Evolutionary conservation across 2,329 filamentous ascomycete genomes (phyloP), one percentile per base, ranked within the genome.

Genomic region (Cytospora piceae): DNA sequence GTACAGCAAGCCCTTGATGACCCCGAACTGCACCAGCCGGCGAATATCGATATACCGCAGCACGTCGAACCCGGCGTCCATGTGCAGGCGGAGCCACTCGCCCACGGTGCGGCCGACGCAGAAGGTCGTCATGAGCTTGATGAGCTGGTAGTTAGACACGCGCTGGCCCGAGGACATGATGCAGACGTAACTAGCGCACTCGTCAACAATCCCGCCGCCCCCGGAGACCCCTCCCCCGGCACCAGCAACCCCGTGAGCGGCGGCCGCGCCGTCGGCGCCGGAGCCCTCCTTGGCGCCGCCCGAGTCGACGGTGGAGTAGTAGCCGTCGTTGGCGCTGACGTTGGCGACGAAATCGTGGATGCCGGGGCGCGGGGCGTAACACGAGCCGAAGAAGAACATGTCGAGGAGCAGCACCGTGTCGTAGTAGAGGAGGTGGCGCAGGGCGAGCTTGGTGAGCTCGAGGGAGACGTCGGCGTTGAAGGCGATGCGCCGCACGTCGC

Each of bases 1-100:
- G 77, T 97, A 97, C 29, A 99, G 79, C 71, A 96, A 91, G 20
- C 94, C 94, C 78, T 98, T 98, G 76, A 98, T 96, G 66, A 97
- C 86, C 65, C 94, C 95, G 73, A 98, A 99, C 66, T 96, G 96
- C 69, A 98, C 92, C 69, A 99, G 89, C 32, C 95, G 89, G 15
- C 95, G 87, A 63, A 97, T 87, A 75, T 99, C 95, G 65, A 99
- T 88, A 73, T 90, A 89, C 15, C 85, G 82, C 11, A 97, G 83
- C 49, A 91, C 83, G 66, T 87, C 83, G 68, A 89, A 82, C 0
- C 86, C 87, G 55, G 81, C 80, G 51, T 90, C 86, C 70, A 88
- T 85, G 76, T 96, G 91, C 37, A 89, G 82, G 66, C 91, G 84
- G 70, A 95, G 88, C 92, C 93, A 98, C 75, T 94, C 91, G 73